Conservation (phyloP, 2,329 filamentous ascomycete genomes). For the Chaetomiaceae sp. region DNA sequence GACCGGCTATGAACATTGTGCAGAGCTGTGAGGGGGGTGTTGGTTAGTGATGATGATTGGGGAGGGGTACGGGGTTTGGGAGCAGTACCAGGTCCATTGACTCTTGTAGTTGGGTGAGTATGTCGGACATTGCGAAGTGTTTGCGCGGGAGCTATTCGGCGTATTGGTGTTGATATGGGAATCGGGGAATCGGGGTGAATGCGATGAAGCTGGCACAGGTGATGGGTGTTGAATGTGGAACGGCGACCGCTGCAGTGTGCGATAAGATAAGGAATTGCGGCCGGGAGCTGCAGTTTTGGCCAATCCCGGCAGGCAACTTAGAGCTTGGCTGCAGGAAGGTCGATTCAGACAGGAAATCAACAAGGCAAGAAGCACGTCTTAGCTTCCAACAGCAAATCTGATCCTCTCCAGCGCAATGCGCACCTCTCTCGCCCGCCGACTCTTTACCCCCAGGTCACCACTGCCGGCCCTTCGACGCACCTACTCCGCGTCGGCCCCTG, state of each 20-base stretch:
- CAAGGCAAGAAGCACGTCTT: too few species aligned
- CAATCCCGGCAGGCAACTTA: not conserved
- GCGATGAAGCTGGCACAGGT: too few species aligned
- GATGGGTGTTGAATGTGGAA: not conserved
- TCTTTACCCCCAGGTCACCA: not conserved
- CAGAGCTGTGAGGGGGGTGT: constrained; percentile 46
- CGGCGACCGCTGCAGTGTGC: not conserved
- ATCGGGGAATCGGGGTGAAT: not conserved
- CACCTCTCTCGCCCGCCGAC: not conserved
- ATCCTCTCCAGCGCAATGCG: constrained; percentile 1
- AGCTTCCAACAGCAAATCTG: not conserved
- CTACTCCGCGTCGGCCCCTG: constrained; percentile 4
- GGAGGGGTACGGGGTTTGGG: not conserved
- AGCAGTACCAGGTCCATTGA: constrained; percentile 70
- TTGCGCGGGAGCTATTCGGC: not conserved
- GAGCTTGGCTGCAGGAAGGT: too few species aligned
- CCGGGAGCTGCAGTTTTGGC: too few species aligned
- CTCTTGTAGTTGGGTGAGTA: constrained; percentile 79
- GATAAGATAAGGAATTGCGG: constrained; percentile 12
- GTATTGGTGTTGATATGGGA: not conserved
- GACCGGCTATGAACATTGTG: constrained; percentile 62
- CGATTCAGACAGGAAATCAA: too few species aligned
- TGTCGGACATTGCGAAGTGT: constrained; percentile 56
- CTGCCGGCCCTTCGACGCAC: not conserved
- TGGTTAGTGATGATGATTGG: not conserved